phyloP scores from a whole-genome alignment of 306 rosid genomes.

The Medicago lupulina region DNA sequence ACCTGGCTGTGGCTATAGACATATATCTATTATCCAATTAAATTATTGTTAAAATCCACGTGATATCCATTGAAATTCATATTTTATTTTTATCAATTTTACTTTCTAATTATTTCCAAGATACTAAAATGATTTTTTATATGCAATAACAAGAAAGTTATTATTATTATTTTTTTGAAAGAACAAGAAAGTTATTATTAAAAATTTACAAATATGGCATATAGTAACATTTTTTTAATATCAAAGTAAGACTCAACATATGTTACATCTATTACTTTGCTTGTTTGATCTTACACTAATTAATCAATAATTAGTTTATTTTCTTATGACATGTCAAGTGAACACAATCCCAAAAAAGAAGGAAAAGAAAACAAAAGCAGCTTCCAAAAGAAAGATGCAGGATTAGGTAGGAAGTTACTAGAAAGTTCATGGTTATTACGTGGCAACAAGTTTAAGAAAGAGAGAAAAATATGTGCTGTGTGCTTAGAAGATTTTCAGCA shows the following conservation, averaged over 20 bases:
- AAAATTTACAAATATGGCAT: background rate
- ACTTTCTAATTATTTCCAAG: background rate
- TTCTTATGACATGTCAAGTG: constrained; percentile 32
- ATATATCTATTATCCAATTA: background rate
- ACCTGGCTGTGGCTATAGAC: too few relatives aligned
- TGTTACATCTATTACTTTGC: background rate
- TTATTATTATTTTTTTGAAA: background rate
- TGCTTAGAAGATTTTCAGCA: constrained; percentile 43
- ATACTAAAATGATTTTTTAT: background rate
- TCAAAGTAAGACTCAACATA: background rate
- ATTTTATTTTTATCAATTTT: background rate
- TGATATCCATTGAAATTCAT: background rate
- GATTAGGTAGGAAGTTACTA: constrained; percentile 39
- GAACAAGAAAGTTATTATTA: background rate
- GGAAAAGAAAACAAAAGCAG: constrained; percentile 26
- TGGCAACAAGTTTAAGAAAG: constrained; percentile 35
- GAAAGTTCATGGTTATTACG: constrained; percentile 42
- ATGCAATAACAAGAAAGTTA: background rate
- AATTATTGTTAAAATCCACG: background rate
- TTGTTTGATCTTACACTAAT: background rate
- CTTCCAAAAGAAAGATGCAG: background rate
- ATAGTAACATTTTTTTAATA: too few relatives aligned
- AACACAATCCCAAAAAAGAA: constrained; percentile 23
- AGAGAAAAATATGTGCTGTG: constrained; percentile 46
- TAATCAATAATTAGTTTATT: background rate